Conservation (phyloP, 176 grass and related monocot genomes). For the Lolium rigidum region DNA sequence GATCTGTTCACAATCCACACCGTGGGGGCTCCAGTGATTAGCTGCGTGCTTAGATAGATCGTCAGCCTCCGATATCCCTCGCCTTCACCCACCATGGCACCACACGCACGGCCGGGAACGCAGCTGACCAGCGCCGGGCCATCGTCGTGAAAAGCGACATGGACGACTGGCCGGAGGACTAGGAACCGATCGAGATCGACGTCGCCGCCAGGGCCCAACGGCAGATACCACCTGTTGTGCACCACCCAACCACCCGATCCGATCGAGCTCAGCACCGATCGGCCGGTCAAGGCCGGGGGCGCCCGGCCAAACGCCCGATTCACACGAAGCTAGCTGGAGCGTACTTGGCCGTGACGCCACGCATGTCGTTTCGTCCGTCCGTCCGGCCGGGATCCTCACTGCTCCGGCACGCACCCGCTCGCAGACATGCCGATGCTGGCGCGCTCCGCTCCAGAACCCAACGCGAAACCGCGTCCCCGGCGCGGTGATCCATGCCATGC, state of each 20-base stretch:
- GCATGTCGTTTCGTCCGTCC: neutral
- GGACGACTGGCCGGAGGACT: neutral
- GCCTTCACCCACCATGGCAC: neutral
- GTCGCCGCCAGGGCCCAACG: neutral
- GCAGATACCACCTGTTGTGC: slow-evolving; percentile 15
- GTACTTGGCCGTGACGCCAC: neutral
- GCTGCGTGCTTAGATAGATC: neutral
- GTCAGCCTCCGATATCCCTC: neutral
- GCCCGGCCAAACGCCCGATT: neutral
- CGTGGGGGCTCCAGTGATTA: slow-evolving; percentile 31
- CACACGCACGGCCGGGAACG: neutral
- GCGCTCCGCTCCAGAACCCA: neutral
- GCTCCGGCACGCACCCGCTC: neutral
- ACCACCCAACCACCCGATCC: neutral
- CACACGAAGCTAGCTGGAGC: slow-evolving; percentile 4
- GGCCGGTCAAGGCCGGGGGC: slow-evolving; percentile 11
- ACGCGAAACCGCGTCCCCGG: neutral
- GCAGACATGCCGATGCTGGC: neutral
- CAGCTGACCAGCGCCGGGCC: neutral
- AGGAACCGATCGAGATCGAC: neutral
- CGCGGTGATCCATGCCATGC: no score
- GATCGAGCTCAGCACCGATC: neutral
- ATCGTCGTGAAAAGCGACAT: neutral
- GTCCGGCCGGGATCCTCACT: neutral
- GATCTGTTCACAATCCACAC: slow-evolving; percentile 37